A percentile compares a stretch with the other conserved stretches of the same genome.
Conservation (phyloP, 495 filamentous ascomycete genomes). For the Margaritispora aquatica region DNA sequence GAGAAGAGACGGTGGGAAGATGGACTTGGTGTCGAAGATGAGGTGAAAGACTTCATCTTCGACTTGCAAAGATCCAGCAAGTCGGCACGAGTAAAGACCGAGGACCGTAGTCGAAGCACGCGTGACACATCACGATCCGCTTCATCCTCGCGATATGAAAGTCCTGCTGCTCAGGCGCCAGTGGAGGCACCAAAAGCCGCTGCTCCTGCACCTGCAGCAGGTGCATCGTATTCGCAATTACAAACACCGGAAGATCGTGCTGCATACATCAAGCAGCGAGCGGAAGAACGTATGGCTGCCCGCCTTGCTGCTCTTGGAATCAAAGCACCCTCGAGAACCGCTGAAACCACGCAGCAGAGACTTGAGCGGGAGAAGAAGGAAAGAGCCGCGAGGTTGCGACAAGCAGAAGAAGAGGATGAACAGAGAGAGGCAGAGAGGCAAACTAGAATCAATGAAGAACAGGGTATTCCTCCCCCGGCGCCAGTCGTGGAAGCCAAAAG, state of each 20-base stretch:
- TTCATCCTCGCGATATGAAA: conserved; percentile 26
- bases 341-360: conserved; percentile 76
- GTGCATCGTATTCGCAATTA: conserved; percentile 65
- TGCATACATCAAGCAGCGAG: conserved; percentile 93
- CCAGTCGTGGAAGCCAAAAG: conserved; percentile 38
- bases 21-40: conserved; percentile 91
- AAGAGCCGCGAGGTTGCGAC: conserved; percentile 72
- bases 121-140: conserved; percentile 25
- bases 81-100: conserved; percentile 64
- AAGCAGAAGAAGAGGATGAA: conserved; percentile 94
- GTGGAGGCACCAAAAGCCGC: conserved; percentile 35
- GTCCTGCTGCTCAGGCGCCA: conserved; percentile 39
- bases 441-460: conserved; percentile 77
- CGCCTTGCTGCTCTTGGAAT: conserved; percentile 89
- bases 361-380: conserved; percentile 85
- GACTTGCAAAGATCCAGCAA: conserved; percentile 83
- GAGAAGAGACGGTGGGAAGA: conserved; percentile 95
- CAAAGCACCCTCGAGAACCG: conserved; percentile 63
- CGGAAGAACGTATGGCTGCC: conserved; percentile 96
- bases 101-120: conserved; percentile 45
- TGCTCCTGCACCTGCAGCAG: conserved; percentile 29
- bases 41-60: conserved; percentile 95
- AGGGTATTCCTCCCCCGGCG: conserved; percentile 47
- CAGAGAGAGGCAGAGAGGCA: conserved; percentile 83
- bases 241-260: conserved; percentile 89